Percentiles rank a stretch among this genome's conserved stretches.
phyloP scores from a whole-genome alignment of 140 eudicot species.

The Senecio squalidus region DNA sequence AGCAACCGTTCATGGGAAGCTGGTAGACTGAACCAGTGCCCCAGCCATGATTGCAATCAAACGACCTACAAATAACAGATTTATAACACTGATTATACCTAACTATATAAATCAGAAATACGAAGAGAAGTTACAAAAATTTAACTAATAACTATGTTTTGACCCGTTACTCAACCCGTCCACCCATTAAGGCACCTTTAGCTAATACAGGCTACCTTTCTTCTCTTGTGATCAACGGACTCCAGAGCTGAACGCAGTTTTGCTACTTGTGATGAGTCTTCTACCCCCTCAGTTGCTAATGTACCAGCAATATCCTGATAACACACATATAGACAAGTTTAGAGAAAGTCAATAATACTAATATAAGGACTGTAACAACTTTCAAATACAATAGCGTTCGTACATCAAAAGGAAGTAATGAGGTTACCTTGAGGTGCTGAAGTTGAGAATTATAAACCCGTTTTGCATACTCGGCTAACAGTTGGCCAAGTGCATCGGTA shows the following conservation, averaged over 20 bases:
- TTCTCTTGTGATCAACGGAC: conserved; percentile 97
- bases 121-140: too few species aligned
- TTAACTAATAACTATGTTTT: too few species aligned
- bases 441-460: conserved; percentile 82
- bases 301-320: conserved; percentile 95
- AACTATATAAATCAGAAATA: too few species aligned
- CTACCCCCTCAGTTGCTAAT: conserved; percentile 82
- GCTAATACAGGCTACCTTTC: conserved; percentile 55
- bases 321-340: conserved; percentile 8
- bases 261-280: conserved; percentile 78
- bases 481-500: conserved; percentile 97
- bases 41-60: background rate
- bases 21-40: background rate
- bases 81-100: too few species aligned
- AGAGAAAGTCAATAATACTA: background rate
- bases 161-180: too few species aligned
- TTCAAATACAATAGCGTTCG: background rate
- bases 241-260: conserved; percentile 92
- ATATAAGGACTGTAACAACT: background rate
- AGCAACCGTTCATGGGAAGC: background rate
- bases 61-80: too few species aligned
- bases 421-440: conserved; percentile 80
- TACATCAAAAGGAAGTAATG: background rate
- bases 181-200: background rate
- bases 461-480: conserved; percentile 80